Evolutionary conservation across 768 basidiomycete species (phyloP).

Genomic region (Lepiota brunneoincarnata): DNA sequence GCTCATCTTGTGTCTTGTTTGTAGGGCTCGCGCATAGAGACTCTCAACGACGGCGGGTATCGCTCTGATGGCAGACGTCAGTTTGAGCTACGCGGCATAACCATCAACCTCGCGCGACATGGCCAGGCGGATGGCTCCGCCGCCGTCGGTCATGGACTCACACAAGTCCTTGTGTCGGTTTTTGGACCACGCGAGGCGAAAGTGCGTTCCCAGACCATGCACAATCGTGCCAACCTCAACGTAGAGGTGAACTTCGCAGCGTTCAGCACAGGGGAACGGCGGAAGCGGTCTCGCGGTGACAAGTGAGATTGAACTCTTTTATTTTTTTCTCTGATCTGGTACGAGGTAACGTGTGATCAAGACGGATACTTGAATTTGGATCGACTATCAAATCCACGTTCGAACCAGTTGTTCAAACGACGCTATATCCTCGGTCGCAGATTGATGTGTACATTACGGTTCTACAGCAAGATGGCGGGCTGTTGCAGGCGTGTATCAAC

Average conservation of each 20-base stretch:
- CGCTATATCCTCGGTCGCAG: conserved; percentile 89
- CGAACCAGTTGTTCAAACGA: conserved; percentile 90
- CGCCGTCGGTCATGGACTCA: conserved; percentile 83
- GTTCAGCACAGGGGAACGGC: conserved; percentile 81
- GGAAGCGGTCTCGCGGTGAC: conserved; percentile 77
- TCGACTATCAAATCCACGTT: conserved; percentile 91
- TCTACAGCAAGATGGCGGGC: conserved; percentile 89
- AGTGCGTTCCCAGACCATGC: conserved; percentile 72
- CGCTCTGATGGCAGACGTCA: conserved; percentile 93
- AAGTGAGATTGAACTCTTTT: conserved; percentile 59
- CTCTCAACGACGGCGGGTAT: conserved; percentile 81
- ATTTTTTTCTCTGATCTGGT: background rate
- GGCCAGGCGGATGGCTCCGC: conserved; percentile 86
- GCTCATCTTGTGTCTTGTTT: conserved; percentile 6
- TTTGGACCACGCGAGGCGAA: conserved; percentile 92
- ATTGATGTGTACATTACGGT: conserved; percentile 95
- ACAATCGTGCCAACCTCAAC: conserved; percentile 86
- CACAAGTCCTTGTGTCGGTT: conserved; percentile 83
- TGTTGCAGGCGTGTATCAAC: conserved; percentile 91
- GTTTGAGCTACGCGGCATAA: conserved; percentile 82
- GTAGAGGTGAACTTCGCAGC: conserved; percentile 87
- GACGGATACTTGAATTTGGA: conserved; percentile 85
- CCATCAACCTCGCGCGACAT: conserved; percentile 73
- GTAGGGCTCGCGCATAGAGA: conserved; percentile 60
- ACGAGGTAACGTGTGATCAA: conserved; percentile 26